Evolutionary conservation across 1,139 yeast species (phyloP).

Genomic region (Candida sojae): DNA sequence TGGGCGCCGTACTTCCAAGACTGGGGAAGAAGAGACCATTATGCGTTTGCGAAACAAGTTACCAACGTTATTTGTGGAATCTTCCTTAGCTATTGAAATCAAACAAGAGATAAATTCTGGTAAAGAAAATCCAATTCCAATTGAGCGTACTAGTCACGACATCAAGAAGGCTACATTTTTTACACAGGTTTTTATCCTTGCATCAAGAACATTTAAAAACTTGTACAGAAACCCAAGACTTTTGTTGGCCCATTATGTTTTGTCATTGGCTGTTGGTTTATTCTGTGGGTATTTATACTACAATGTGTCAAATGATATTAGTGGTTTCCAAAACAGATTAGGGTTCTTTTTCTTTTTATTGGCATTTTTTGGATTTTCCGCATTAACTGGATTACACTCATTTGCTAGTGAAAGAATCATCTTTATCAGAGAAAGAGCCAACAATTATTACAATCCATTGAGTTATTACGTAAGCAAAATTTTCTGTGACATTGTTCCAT

Average conservation of each 20-base stretch:
- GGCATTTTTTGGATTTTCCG: conserved; percentile 90
- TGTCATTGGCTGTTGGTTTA: conserved; percentile 73
- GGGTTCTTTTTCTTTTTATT: conserved; percentile 89
- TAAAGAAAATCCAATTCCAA: conserved; percentile 28
- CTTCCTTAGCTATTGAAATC: conserved; percentile 51
- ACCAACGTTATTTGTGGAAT: conserved; percentile 48
- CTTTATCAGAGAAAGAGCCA: conserved; percentile 89
- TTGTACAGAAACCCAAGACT: conserved; percentile 89
- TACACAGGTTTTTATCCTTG: conserved; percentile 67
- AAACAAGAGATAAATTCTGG: conserved; percentile 47
- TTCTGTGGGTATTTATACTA: conserved; percentile 88
- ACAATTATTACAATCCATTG: conserved; percentile 85
- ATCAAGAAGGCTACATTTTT: conserved; percentile 55
- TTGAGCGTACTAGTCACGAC: conserved; percentile 39
- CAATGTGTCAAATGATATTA: conserved; percentile 79
- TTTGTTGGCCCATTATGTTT: conserved; percentile 75
- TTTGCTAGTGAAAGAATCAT: conserved; percentile 87
- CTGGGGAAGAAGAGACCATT: conserved; percentile 30
- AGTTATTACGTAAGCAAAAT: conserved; percentile 86
- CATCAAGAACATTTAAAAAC: conserved; percentile 88
- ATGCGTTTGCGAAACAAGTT: conserved; percentile 35
- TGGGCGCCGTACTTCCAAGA: conserved; percentile 17
- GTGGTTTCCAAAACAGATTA: conserved; percentile 93
- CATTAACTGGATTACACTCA: conserved; percentile 87
- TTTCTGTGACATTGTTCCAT: conserved; percentile 84